Evolutionary conservation across 1,284 basidiomycete genomes (phyloP).

Genomic region (Sporisorium iseilematis-ciliati): DNA sequence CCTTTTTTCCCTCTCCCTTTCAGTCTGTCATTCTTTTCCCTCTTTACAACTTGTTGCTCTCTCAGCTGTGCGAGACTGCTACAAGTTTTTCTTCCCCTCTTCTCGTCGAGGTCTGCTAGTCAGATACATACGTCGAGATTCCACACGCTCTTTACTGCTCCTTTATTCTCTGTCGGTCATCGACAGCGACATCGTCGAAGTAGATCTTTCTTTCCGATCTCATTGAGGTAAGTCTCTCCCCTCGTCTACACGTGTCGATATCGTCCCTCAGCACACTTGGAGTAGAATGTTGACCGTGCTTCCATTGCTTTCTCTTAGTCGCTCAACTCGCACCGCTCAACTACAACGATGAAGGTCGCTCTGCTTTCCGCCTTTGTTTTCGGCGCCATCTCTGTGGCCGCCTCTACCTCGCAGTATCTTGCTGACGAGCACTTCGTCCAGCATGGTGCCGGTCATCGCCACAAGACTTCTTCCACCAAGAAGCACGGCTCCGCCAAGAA

Average conservation of each 20-base stretch:
- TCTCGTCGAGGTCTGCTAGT: conserved; percentile 24
- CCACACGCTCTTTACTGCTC: conserved; percentile 22
- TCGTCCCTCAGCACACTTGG: not conserved
- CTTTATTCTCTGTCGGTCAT: not conserved
- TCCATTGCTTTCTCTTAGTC: not conserved
- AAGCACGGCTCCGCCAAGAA: conserved; percentile 1
- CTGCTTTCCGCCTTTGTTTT: conserved; percentile 42
- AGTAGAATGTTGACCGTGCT: not conserved
- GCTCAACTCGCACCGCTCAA: not conserved
- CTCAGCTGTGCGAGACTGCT: conserved; percentile 5
- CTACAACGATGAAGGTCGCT: conserved; percentile 32
- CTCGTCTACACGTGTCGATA: not conserved
- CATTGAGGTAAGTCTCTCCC: not conserved
- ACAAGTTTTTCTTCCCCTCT: not conserved
- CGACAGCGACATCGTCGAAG: not conserved
- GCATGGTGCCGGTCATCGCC: not conserved
- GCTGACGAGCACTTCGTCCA: conserved; percentile 19
- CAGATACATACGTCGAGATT: conserved; percentile 9
- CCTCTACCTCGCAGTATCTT: conserved; percentile 19
- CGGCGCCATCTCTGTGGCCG: conserved; percentile 43
- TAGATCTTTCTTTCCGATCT: not conserved
- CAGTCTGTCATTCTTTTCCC: not conserved
- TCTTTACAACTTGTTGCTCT: conserved; percentile 4
- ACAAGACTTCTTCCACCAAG: not conserved
- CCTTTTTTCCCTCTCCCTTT: not conserved